Conservation (phyloP, 2,329 filamentous ascomycete genomes). For the Helotiales sp. region DNA sequence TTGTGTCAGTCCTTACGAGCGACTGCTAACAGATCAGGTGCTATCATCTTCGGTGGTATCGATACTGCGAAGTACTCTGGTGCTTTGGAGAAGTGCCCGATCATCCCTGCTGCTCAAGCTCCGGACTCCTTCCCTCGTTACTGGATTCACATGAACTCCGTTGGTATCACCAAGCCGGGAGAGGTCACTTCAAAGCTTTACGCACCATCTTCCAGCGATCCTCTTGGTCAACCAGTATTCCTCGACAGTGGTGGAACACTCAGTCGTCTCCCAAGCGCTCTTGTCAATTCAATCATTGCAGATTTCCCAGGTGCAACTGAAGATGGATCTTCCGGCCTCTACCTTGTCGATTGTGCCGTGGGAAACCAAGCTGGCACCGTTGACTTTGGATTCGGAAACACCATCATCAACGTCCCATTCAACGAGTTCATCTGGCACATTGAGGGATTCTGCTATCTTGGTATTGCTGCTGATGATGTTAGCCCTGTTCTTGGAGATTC, state of each 20-base stretch:
- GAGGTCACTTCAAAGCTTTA: slow-evolving; percentile 14
- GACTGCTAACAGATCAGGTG: slow-evolving; percentile 6
- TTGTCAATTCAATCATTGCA: slow-evolving; percentile 25
- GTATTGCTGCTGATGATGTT: slow-evolving; percentile 16
- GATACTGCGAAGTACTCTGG: slow-evolving; percentile 25
- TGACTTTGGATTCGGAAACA: slow-evolving; percentile 29
- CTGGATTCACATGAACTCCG: slow-evolving; percentile 29
- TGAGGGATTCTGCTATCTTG: slow-evolving; percentile 16
- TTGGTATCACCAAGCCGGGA: slow-evolving; percentile 30
- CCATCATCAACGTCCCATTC: slow-evolving; percentile 27
- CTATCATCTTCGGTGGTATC: slow-evolving; percentile 29
- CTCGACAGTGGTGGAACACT: slow-evolving; percentile 29
- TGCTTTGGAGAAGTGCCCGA: slow-evolving; percentile 24
- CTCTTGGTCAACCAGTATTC: slow-evolving; percentile 26
- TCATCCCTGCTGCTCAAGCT: slow-evolving; percentile 24
- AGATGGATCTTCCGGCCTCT: slow-evolving; percentile 18
- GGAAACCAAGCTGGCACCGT: slow-evolving; percentile 17
- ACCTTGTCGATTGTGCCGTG: slow-evolving; percentile 19
- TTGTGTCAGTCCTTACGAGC: neutral
- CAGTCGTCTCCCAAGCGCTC: slow-evolving; percentile 19
- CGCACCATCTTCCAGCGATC: slow-evolving; percentile 1
- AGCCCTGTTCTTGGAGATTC: slow-evolving; percentile 24
- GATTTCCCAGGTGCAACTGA: slow-evolving; percentile 25
- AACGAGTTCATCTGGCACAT: slow-evolving; percentile 29
- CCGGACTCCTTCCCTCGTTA: slow-evolving; percentile 26